A percentile compares a stretch with the other conserved stretches of the same genome.
phyloP scores from a whole-genome alignment of 1,284 basidiomycete genomes.

The Ceratobasidium sp. region DNA sequence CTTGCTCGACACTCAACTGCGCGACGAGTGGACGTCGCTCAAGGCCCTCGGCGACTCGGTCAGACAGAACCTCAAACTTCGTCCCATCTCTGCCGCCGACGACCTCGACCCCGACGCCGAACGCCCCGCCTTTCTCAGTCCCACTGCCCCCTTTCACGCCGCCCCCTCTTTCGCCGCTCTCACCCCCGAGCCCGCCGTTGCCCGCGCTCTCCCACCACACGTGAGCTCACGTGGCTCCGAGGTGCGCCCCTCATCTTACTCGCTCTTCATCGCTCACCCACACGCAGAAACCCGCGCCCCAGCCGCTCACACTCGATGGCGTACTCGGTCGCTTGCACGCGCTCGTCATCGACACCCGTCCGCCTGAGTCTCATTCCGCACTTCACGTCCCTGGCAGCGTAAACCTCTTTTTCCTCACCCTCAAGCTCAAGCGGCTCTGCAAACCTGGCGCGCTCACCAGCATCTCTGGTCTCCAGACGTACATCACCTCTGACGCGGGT shows the following conservation, averaged over 20 bases:
- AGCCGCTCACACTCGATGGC: constrained; percentile 8
- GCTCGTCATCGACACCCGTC: constrained; percentile 83
- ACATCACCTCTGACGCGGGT: constrained; percentile 80
- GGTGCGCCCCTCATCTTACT: neutral
- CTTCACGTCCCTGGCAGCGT: constrained; percentile 76
- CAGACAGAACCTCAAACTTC: constrained; percentile 29
- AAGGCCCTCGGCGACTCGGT: constrained; percentile 35
- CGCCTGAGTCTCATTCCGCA: constrained; percentile 73
- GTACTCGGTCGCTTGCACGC: constrained; percentile 9
- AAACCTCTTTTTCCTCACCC: constrained; percentile 85
- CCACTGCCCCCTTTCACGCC: neutral
- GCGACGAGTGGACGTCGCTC: constrained; percentile 39
- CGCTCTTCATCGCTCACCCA: neutral
- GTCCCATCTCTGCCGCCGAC: constrained; percentile 10
- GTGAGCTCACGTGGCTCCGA: no score
- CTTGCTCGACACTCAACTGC: constrained; percentile 35
- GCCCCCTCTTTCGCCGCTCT: neutral
- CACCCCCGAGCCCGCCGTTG: neutral
- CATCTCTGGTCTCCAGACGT: constrained; percentile 77
- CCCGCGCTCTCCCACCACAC: neutral
- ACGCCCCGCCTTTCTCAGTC: constrained; percentile 36
- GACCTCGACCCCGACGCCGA: constrained; percentile 11
- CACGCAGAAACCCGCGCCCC: neutral
- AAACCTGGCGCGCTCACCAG: constrained; percentile 75
- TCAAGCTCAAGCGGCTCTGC: constrained; percentile 85